These are phyloP conservation scores for Aspergillus sp. DNA, from an alignment of 2,329 filamentous ascomycete species.

Conservation along the genomic window DNA sequence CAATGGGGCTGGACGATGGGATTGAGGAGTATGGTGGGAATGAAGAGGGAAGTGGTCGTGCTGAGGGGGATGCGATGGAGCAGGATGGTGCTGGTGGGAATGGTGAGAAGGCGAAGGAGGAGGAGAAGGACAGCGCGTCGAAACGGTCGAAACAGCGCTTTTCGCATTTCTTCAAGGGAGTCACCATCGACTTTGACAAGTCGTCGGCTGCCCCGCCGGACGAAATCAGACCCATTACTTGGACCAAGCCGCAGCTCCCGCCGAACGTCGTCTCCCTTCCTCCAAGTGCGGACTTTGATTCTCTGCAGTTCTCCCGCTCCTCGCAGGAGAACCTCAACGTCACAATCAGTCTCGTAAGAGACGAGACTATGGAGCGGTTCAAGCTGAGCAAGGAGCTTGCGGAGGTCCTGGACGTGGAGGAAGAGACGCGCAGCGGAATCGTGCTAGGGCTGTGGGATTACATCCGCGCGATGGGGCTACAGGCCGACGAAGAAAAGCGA, in stretches of 20 bases:
- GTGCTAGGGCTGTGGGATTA: conserved; percentile 95
- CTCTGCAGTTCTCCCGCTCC: conserved; percentile 80
- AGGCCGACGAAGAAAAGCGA: conserved; percentile 91
- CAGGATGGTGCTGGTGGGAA: conserved; percentile 41
- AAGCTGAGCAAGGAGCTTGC: conserved; percentile 68
- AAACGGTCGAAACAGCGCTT: conserved; percentile 32
- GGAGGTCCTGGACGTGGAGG: conserved; percentile 73
- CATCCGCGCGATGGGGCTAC: conserved; percentile 70
- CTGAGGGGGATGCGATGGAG: conserved; percentile 48
- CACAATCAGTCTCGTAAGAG: conserved; percentile 72
- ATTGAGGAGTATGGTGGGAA: too few relatives aligned
- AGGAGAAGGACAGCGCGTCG: conserved; percentile 16
- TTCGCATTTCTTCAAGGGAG: conserved; percentile 43
- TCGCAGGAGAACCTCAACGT: conserved; percentile 90
- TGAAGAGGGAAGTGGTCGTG: conserved; percentile 25
- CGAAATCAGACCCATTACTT: conserved; percentile 54
- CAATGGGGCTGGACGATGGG: too few relatives aligned
- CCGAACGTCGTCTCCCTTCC: conserved; percentile 45
- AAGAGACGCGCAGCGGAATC: conserved; percentile 78
- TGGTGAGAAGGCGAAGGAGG: conserved; percentile 17
- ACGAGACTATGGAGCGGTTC: conserved; percentile 80
- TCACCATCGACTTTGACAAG: conserved; percentile 44
- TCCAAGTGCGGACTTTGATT: conserved; percentile 72
- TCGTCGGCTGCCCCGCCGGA: conserved; percentile 31
- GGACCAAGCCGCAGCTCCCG: conserved; percentile 66